Base-by-base conservation (phyloP, 441 rosid genomes). In the Pelargonium australe region DNA sequence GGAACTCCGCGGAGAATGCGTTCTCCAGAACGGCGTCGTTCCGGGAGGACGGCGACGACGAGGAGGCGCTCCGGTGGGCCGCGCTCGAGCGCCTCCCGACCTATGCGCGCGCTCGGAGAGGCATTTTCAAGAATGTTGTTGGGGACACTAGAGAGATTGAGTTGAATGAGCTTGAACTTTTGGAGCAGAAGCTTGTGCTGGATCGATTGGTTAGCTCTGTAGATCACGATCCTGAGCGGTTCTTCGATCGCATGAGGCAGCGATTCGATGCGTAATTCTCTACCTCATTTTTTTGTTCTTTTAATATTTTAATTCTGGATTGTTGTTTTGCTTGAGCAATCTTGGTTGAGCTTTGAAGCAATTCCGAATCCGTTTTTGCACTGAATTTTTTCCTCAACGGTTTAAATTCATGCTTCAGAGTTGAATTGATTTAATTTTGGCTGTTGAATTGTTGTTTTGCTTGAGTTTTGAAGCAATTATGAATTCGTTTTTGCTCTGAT, bases 21-120 rank as follows among this genome's bases (percentile, higher is more conserved):
- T 88, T 94, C 71, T 75, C 89, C 17, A 82, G 90, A 70, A 66
- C 95, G 76, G 69, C 89, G 66, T 91, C 97, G 75, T 82, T 82
- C 66, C 70, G 80, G 76, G 95, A 85, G 68, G 84, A 72, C 25
- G 83, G 68, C 0, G 95, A 86, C 45, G 45, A 41, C 44, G 97
- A 94, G 40, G 99, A 94, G 81, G 96, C 87, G 63, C 87, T 94
- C 2, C 89, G 84, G 13, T 92, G 98, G 98, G 99, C 92, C n/a
- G 99, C 96, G 69, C 72, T 95, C 47, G 95, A 95, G 85, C 82
- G 99, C 43, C 78, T 95, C 49, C 99, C 99, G 7, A 92, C 97
- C 17, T 89, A 90, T 68, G 67, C 78, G 0, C 77, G 99, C 9
- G 90, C 80, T 17, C 87, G 99, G 9, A 78, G 96, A 6, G 97